Evolutionary conservation across 2,329 filamentous ascomycete genomes (phyloP), one percentile per base, ranked within the genome.

Genomic region (Botryotinia convoluta): DNA sequence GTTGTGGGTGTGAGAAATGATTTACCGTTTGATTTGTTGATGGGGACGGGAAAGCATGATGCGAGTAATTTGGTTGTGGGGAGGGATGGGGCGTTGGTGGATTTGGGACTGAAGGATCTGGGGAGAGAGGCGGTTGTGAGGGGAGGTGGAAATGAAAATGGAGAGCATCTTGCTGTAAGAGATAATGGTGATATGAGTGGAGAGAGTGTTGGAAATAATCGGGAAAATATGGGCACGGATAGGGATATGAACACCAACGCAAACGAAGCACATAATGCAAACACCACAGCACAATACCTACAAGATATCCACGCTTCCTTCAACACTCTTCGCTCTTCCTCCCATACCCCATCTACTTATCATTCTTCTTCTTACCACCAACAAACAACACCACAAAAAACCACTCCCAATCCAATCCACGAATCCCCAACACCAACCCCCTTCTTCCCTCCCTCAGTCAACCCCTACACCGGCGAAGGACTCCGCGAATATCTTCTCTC

Each of bases 401-500:
- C 10, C 9, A 3, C 45, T 7, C 3, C 45, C 22, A 37, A 10
- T 1, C 7, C 37, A 10, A 0, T 4, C 1, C 3, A 29, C 62
- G 20, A 16, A 32, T 1, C 32, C 22, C 18, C 26, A 42, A 29
- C 16, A 26, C 20, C 26, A 22, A 32, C 16, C 1, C 29, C 29
- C 37, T 44, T 37, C 22, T 42, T 42, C 22, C 51, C 51, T 18
- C 39, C 54, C 22, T 44, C 51, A n/a, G 32, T 80, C 6, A 77
- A 80, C 57, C 71, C 73, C 12, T 29, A 73, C 3, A 80, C 77
- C 1, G 79, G 79, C 1, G 73, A 75, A 29, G 79, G 79, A 35
- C 69, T 80, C 42, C 69, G 79, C 62, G 74, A 77, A 48, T 80
- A 76, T 64, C 65, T 81, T 8, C n/a, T 79, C 29, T 42, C 54